phyloP scores from a whole-genome alignment of 2,329 filamentous ascomycete species.

The Cyphellophora europaea region DNA sequence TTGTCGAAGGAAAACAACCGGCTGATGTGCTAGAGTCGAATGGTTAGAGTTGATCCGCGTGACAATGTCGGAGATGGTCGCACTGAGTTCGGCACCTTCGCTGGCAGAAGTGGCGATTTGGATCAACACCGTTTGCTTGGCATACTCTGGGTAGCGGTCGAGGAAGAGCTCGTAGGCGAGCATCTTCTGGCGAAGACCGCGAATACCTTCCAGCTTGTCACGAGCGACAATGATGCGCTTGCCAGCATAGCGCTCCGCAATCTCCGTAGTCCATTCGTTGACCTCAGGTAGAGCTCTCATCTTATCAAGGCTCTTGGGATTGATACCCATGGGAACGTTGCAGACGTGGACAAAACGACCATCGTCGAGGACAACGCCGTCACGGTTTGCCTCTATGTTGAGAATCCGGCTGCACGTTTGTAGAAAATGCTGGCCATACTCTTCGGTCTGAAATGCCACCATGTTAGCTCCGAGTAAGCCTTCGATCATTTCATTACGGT shows the following conservation, averaged over 20 bases:
- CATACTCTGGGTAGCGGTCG: conserved; percentile 86
- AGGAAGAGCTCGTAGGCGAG: conserved; percentile 88
- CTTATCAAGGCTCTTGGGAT: conserved; percentile 63
- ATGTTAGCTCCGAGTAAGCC: conserved; percentile 90
- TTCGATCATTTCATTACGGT: conserved; percentile 76
- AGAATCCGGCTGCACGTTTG: conserved; percentile 91
- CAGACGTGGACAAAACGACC: conserved; percentile 78
- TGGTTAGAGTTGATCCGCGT: conserved; percentile 87
- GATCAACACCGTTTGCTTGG: conserved; percentile 77
- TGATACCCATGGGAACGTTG: conserved; percentile 80
- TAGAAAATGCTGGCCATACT: conserved; percentile 89
- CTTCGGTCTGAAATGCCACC: conserved; percentile 84
- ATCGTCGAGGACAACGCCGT: conserved; percentile 84
- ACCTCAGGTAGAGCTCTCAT: conserved; percentile 67
- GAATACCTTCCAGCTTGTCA: conserved; percentile 88
- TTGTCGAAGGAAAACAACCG: conserved; percentile 87
- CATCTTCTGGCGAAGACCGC: conserved; percentile 87
- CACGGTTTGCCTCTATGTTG: conserved; percentile 77
- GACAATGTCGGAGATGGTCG: conserved; percentile 85
- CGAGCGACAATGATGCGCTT: conserved; percentile 88
- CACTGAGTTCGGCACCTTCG: conserved; percentile 78
- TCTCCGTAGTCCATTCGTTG: conserved; percentile 65
- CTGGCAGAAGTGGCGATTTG: conserved; percentile 88
- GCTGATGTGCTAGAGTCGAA: conserved; percentile 84
- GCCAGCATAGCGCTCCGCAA: conserved; percentile 74